These are phyloP conservation scores for Neurospora sp. DNA, from an alignment of 495 filamentous ascomycete genomes.

Conservation along the genomic window DNA sequence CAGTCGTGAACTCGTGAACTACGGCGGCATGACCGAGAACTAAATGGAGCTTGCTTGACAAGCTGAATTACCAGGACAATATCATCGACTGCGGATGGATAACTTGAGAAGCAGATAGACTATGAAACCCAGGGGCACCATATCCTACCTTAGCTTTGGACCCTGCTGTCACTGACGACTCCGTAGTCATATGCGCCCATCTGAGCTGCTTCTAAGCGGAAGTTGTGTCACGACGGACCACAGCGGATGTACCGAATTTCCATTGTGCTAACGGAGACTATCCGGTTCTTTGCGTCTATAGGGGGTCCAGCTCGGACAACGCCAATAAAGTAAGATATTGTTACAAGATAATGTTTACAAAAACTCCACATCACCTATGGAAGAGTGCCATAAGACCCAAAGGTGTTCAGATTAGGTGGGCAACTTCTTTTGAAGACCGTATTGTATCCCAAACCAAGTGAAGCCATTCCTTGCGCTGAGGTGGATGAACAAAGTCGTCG, in stretches of 20 bases:
- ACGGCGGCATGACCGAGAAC: background rate
- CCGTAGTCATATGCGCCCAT: background rate
- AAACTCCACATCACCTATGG: background rate
- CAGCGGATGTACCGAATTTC: background rate
- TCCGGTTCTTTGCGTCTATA: background rate
- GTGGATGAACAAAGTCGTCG: background rate
- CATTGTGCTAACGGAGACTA: background rate
- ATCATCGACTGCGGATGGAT: background rate
- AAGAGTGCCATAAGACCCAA: background rate
- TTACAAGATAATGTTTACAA: background rate
- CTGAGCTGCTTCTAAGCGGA: background rate
- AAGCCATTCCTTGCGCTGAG: background rate
- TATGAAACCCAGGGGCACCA: no score
- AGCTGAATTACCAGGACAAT: background rate
- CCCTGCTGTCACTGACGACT: background rate
- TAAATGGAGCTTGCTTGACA: background rate
- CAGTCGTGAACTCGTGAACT: background rate
- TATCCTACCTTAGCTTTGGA: background rate
- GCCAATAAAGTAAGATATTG: background rate
- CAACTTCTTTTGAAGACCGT: background rate
- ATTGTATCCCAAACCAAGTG: background rate
- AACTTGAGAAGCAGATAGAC: background rate
- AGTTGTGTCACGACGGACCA: background rate
- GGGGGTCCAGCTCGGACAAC: background rate
- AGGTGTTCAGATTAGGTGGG: background rate